A percentile compares a stretch with the other conserved stretches of the same genome.
These are phyloP conservation scores for Corinectria fuckeliana DNA, from an alignment of 2,329 filamentous ascomycete genomes.

Conservation along the genomic window DNA sequence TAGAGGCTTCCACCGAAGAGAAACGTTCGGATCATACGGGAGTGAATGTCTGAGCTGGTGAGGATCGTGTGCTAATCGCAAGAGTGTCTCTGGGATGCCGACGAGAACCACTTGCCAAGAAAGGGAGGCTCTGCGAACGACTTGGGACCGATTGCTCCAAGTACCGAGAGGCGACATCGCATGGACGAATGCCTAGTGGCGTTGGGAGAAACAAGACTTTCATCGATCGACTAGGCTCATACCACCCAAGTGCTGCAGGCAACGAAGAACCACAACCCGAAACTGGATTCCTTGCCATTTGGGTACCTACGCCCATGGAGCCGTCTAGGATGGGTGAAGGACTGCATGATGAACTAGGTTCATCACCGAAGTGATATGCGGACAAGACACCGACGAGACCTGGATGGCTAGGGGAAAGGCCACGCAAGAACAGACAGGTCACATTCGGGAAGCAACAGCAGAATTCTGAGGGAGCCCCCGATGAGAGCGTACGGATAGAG, in stretches of 20 bases:
- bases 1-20: constrained; percentile 35
- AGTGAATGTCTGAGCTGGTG: constrained; percentile 26
- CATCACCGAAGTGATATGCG: neutral
- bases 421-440: neutral
- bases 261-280: neutral
- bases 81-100: neutral
- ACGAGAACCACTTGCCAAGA: neutral
- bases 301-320: neutral
- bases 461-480: neutral
- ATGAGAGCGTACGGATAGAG: too few relatives aligned
- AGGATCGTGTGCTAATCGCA: neutral
- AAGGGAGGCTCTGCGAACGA: neutral
- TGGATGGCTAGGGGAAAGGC: neutral
- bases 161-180: neutral
- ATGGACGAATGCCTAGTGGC: neutral
- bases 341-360: neutral
- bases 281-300: neutral
- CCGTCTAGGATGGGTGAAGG: neutral
- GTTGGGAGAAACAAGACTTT: neutral
- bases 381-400: neutral
- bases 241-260: neutral
- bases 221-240: neutral
- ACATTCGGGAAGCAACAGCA: neutral
- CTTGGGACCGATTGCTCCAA: neutral
- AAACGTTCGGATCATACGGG: constrained; percentile 28